phyloP scores from a whole-genome alignment of 495 filamentous ascomycete species.

The Podospora comata region DNA sequence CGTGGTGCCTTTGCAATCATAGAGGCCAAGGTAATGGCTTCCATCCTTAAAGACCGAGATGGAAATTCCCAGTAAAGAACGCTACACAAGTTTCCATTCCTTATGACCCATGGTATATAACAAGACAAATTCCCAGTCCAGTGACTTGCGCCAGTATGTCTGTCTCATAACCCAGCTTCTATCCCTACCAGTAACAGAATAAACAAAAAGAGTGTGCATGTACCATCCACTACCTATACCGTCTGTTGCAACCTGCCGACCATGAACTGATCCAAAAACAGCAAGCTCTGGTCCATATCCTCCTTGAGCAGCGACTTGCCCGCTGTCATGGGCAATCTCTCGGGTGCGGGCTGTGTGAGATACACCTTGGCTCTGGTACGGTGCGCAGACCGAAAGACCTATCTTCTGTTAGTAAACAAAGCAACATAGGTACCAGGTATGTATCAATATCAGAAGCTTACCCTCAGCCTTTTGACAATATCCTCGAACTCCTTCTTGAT shows the following conservation, averaged over 20 bases:
- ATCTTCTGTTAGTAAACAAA: neutral
- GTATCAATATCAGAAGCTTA: constrained; percentile 16
- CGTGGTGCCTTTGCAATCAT: no score
- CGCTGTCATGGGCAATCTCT: constrained; percentile 45
- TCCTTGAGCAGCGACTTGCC: constrained; percentile 41
- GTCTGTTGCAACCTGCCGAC: constrained; percentile 20
- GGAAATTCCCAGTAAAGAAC: no score
- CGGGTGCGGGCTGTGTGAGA: constrained; percentile 38
- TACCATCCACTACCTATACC: constrained; percentile 1
- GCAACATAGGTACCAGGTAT: neutral
- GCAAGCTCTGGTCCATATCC: constrained; percentile 19
- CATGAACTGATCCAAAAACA: constrained; percentile 26
- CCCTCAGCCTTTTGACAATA: constrained; percentile 38
- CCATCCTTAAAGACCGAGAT: no score
- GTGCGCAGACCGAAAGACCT: constrained; percentile 41
- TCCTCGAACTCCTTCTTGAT: constrained; percentile 33
- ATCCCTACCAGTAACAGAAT: neutral
- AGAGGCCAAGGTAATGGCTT: no score
- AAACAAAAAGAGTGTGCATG: neutral
- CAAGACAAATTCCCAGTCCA: neutral
- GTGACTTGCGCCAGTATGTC: neutral
- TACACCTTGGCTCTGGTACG: constrained; percentile 37
- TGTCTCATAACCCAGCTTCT: neutral
- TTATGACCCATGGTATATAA: neutral
- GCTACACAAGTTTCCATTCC: neutral